Evolutionary conservation across 2,329 filamentous ascomycete genomes (phyloP), one percentile per base, ranked within the genome.

Genomic region (Colletotrichum spinosum): DNA sequence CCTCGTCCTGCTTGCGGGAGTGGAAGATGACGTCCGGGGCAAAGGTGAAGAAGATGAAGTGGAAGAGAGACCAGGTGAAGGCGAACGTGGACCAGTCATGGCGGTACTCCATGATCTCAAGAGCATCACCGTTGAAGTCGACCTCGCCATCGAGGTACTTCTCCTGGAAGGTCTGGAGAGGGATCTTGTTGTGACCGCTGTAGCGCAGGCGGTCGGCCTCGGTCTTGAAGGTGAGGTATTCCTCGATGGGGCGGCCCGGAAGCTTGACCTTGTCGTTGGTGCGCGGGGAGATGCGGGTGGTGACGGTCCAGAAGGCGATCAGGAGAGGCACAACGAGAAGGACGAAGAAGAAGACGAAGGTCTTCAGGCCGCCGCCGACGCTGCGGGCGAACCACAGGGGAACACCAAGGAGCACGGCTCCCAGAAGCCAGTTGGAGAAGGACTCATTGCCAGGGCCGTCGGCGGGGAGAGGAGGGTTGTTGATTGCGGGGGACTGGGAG

Each of bases 111-210:
- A 98, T 82, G 52, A 92, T 84, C 76, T 98, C 95, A 68, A 98
- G 86, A 73, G 86, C 88, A 80, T 98, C 96, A 64, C 94, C 94
- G 79, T 97, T 98, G 86, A 97, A 95, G 72, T 97, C 93, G 69
- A 97, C 94, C 64, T 97, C 90, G 65, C 93, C 93, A 75, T 96
- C 91, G 80, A 98, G 97, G 86, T 97, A 98, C 91, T 95, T 97
- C 81, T 97, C 94, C 77, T 97, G 90, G 85, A 98, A 98, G 33
- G 93, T 97, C 83, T 97, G 91, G 84, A 97, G 91, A 59, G 93
- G 90, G 67, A 96, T 93, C 83, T 92, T 94, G 81, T 87, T 92
- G 78, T 86, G 86, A 78, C 92, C 92, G 71, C 86, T 85, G 82
- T 93, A 96, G 80, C 90, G 93, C 73, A 78, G 75, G 73, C 84